Base-by-base conservation (phyloP, 768 basidiomycete species). In the Chiua virens region DNA sequence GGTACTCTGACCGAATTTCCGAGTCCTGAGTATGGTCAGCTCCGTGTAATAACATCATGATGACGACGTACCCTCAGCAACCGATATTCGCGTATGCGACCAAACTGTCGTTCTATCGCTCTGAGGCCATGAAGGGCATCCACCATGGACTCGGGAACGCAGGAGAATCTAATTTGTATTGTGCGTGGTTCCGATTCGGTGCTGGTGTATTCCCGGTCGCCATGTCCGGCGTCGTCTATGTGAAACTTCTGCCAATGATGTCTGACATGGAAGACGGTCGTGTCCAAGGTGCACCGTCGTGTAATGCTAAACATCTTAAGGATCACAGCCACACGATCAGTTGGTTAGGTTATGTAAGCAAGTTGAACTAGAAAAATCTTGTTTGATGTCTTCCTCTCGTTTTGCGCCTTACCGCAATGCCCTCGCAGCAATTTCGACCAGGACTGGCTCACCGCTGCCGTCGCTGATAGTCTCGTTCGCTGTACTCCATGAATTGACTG, bases 401-500 rank as follows among this genome's bases (percentile, higher is more conserved):
- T 76, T 79, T 51, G 63, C 71, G 7, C 72, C 75, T 8, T 86
- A 80, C 71, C 80, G 68, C 55, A 68, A 76, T 27, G 79, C 79
- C 0, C 77, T 94, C 28, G 70, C 75, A 17, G 70, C 76, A 2
- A 61, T 93, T 11, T 85, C 92, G 17, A 69, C 75, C 7, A 79
- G 85, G 34, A 91, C 91, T 17, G 82, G 87, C 17, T 76, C 88
- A 2, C 89, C 90, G 14, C 64, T 95, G 1, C 77, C 91, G 1
- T 92, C 91, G 11, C 79, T 97, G 43, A 46, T 55, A 56, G 80
- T 89, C 37, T 91, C 92, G 0, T 96, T 97, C 57, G 83, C 80
- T 6, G 71, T 94, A 47, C 75, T 97, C 3, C 94, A 97, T 63
- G 93, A 97, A 63, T 56, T 91, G 11, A 93, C 92, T 0, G 92